Base-by-base conservation (phyloP, 148 eudicot genomes). In the Camellia granthamiana region DNA sequence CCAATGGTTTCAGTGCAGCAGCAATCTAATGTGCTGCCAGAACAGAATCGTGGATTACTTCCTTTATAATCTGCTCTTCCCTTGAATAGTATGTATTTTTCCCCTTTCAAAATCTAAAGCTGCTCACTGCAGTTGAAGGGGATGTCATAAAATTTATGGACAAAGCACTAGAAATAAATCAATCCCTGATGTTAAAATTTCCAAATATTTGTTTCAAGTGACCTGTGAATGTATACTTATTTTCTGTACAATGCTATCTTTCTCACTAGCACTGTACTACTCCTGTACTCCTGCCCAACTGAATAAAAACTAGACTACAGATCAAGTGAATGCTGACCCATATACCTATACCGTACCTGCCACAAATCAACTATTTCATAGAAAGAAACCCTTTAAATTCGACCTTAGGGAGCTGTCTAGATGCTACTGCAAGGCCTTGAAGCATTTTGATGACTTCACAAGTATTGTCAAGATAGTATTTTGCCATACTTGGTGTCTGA, bases 401-500 rank as follows among this genome's bases (percentile, higher is more conserved):
- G 62, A 78, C 82, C 42, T 67, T 80, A 78, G 55, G 41, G 30
- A 64, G 80, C 72, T 80, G 83, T 12, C 80, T 75, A 12, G 87
- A 73, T 30, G 83, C 90, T 30, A 86, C 75, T 30, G 88, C 68
- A 14, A 93, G 92, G 59, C 94, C 89, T 23, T 85, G 82, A 13
- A 93, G 87, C 88, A 91, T 84, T 23, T 80, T 86, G 44, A 93
- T 81, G 10, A 93, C 97, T 64, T 91, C 94, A 9, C 63, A 44
- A 47, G 93, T 90, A 56, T 93, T 94, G 2, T 91, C 94, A 5
- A 93, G 91, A 74, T 88, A 91, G 79, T 91, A 91, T 63, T 88
- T 92, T 19, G 94, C 97, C 90, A 84, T 90, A 76, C 93, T 92
- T 18, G 97, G 94, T 85, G 91, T 92, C 78, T 90, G 97, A n/a